These are phyloP conservation scores for Polytrichum formosum DNA, from an alignment of 225 moss, liverwort and hornwort genomes.

Conservation along the genomic window DNA sequence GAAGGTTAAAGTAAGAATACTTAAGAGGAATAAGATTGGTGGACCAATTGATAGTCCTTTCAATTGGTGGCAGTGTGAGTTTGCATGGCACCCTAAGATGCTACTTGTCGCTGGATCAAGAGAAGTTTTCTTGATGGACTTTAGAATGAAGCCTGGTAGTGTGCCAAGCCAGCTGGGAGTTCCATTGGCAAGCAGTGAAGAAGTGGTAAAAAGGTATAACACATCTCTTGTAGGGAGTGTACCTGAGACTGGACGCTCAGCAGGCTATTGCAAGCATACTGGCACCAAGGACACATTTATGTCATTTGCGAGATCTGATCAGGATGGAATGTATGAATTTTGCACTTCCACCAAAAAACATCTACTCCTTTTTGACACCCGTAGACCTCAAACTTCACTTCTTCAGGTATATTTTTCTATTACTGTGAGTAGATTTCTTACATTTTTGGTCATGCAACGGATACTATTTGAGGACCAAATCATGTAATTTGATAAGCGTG, in stretches of 20 bases:
- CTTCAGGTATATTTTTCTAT: constrained; percentile 62
- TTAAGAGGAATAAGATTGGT: constrained; percentile 20
- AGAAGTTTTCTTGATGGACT: constrained; percentile 67
- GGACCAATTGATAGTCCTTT: constrained; percentile 26
- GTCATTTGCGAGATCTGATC: constrained; percentile 58
- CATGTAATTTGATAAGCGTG: not conserved
- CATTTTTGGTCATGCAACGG: too few relatives aligned
- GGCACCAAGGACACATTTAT: constrained; percentile 35
- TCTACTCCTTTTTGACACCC: constrained; percentile 70
- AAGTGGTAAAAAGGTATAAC: constrained; percentile 18
- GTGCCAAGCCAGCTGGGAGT: constrained; percentile 18
- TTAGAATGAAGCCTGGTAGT: constrained; percentile 38
- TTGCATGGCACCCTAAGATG: constrained; percentile 85
- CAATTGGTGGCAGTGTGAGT: constrained; percentile 90
- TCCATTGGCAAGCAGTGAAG: constrained; percentile 15
- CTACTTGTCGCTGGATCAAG: constrained; percentile 59
- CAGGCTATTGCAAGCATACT: constrained; percentile 40
- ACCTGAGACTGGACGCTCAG: constrained; percentile 30
- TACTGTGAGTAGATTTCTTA: not conserved
- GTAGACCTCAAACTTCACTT: constrained; percentile 67
- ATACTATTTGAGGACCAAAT: not conserved
- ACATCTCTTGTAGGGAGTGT: constrained; percentile 46
- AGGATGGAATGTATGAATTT: constrained; percentile 65
- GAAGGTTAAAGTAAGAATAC: constrained; percentile 6
- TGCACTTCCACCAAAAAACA: constrained; percentile 68